Evolutionary conservation across 73 alveolate genomes (phyloP), one percentile per base, ranked within the genome.

Genomic region (Symbiodinium pilosum): DNA sequence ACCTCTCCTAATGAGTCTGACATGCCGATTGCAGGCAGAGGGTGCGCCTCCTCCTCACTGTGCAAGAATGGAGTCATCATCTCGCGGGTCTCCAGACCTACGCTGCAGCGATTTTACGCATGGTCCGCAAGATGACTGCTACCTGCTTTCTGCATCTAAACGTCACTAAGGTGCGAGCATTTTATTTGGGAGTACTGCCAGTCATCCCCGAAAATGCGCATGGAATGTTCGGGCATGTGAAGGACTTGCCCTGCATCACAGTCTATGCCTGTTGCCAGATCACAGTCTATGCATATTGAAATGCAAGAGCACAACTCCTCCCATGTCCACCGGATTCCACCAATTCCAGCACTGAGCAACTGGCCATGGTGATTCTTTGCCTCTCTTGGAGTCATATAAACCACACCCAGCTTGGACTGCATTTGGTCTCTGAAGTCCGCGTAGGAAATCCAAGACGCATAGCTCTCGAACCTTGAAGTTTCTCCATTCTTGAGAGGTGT

Each of bases 1-100:
- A 47, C 59, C 59, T 6, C 6, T 14, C 59, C 14, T 47, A 47
- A 47, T 47, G 59, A 47, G 6, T 47, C 59, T 47, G n/a, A n/a
- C n/a, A n/a, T n/a, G n/a, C n/a, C n/a, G n/a, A n/a, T n/a, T n/a
- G n/a, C n/a, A n/a, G n/a, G n/a, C n/a, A n/a, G n/a, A n/a, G n/a
- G n/a, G n/a, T n/a, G n/a, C n/a, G 95, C 95, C 95, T 88, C 39
- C 30, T 83, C 86, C 43, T 40, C 34, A 84, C 95, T 88, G 34
- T 56, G 73, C 87, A 30, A 11, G 87, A 88, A 88, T 5, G 95
- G 95, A 3, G n/a, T 42, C 95, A 88, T 88, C 95, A 88, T 64
- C n/a, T 88, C 87, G 5, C 95, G 86, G 43, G 95, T 59, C n/a
- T 88, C 95, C 51, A 88, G 43, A 87, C 95, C 95, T 88, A 39